Conservation (phyloP, 2,329 filamentous ascomycete genomes). For the Pseudopyrenochaeta lycopersici region DNA sequence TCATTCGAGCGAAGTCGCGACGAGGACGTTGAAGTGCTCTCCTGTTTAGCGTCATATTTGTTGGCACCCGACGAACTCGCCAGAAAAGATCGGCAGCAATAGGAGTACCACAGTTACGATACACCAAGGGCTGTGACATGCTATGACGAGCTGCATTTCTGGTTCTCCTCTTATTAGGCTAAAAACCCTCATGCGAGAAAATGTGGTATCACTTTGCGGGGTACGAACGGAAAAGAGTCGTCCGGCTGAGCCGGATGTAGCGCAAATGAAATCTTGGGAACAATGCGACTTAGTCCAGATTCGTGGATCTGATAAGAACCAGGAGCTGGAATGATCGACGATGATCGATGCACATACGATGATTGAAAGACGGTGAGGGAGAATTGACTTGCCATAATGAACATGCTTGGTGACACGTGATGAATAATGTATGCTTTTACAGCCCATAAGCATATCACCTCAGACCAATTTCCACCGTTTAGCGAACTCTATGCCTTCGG, state of each 20-base stretch:
- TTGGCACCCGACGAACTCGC: background rate
- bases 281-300: background rate
- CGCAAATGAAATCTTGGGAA: background rate
- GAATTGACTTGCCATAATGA: background rate
- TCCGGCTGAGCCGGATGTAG: background rate
- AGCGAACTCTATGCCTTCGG: conserved; percentile 79
- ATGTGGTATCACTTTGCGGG: conserved; percentile 3
- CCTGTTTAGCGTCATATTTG: background rate
- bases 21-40: background rate
- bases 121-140: background rate
- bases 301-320: background rate
- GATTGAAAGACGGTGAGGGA: background rate
- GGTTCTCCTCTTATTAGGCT: conserved; percentile 6
- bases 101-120: background rate
- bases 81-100: background rate
- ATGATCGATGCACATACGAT: background rate
- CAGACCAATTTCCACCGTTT: conserved; percentile 56
- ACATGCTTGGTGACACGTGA: background rate
- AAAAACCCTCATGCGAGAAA: background rate
- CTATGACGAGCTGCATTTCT: background rate
- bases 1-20: background rate
- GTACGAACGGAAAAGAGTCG: background rate
- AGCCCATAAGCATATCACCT: background rate
- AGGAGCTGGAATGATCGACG: background rate
- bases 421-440: background rate